phyloP scores from a whole-genome alignment of 106 monocot species.

The Alisma plantagoaquatica region DNA sequence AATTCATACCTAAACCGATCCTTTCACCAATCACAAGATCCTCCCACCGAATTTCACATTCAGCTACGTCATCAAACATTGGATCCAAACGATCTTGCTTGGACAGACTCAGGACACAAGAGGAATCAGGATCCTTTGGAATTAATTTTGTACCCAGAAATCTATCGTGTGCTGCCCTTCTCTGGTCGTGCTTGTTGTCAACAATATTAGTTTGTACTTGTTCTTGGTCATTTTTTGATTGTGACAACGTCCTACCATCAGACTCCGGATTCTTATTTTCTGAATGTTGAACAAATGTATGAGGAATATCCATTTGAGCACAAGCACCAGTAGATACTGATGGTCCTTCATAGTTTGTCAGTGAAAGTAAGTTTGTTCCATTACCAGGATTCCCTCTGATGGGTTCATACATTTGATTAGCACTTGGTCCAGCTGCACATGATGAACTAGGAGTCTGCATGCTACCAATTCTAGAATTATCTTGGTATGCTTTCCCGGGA shows the following conservation, averaged over 20 bases:
- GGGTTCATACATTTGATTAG: slow-evolving; percentile 7
- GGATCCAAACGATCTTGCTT: slow-evolving; percentile 52
- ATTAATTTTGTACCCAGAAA: slow-evolving; percentile 24
- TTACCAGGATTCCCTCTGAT: slow-evolving; percentile 5
- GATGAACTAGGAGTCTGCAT: slow-evolving; percentile 7
- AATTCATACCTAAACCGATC: slow-evolving; percentile 85
- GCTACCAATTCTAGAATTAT: slow-evolving; percentile 19
- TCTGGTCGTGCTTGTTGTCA: slow-evolving; percentile 26
- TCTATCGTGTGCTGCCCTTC: slow-evolving; percentile 29
- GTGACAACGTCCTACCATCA: slow-evolving; percentile 5
- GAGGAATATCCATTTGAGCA: slow-evolving; percentile 13
- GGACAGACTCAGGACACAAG: slow-evolving; percentile 17
- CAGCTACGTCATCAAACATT: slow-evolving; percentile 89
- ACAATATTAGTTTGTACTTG: slow-evolving; percentile 18
- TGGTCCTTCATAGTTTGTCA: slow-evolving; percentile 8
- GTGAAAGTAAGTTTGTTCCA: slow-evolving; percentile 19
- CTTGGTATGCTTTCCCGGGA: slow-evolving; percentile 16
- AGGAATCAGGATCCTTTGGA: slow-evolving; percentile 25
- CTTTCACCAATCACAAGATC: slow-evolving; percentile 95
- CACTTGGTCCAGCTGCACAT: slow-evolving; percentile 15
- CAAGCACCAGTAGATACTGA: slow-evolving; percentile 3
- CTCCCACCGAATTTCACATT: slow-evolving; percentile 92
- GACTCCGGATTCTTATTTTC: slow-evolving; percentile 12
- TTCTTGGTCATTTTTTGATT: slow-evolving; percentile 3
- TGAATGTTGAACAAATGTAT: slow-evolving; percentile 18